phyloP scores from a whole-genome alignment of 2,329 filamentous ascomycete species.

The Trichoderma breve region DNA sequence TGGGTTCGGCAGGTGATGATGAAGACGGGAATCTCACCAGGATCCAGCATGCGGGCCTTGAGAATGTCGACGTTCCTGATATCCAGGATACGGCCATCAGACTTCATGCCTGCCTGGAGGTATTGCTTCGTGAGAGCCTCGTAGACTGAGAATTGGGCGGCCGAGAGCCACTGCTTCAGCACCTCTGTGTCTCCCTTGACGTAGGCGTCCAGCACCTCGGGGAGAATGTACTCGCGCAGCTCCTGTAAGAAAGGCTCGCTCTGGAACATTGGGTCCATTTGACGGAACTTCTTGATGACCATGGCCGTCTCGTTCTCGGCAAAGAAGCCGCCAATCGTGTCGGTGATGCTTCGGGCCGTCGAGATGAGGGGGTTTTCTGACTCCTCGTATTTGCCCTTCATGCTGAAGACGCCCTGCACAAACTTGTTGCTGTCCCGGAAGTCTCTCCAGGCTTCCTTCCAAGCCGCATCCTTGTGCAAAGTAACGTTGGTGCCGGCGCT shows the following conservation, averaged over 20 bases:
- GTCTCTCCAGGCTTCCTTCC: conserved; percentile 97
- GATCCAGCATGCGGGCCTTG: conserved; percentile 75
- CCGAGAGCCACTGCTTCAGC: conserved; percentile 91
- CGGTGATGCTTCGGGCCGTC: conserved; percentile 90
- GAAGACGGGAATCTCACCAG: conserved; percentile 88
- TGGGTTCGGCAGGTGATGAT: conserved; percentile 96
- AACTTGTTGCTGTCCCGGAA: conserved; percentile 89
- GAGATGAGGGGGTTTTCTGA: conserved; percentile 95
- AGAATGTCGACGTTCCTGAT: conserved; percentile 91
- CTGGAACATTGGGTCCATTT: conserved; percentile 94
- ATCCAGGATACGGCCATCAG: conserved; percentile 91
- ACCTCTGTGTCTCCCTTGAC: conserved; percentile 93
- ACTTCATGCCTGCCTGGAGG: conserved; percentile 86
- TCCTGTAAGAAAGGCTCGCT: conserved; percentile 93
- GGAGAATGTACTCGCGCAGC: conserved; percentile 95
- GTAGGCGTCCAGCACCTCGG: conserved; percentile 95
- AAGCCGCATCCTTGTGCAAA: conserved; percentile 92
- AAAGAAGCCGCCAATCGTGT: conserved; percentile 91
- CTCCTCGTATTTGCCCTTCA: conserved; percentile 88
- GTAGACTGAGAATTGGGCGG: conserved; percentile 94
- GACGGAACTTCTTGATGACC: conserved; percentile 96
- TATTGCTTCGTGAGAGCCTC: conserved; percentile 97
- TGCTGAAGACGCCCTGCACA: conserved; percentile 81
- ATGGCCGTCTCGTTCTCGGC: conserved; percentile 96
- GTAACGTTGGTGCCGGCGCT: conserved; percentile 94